A percentile compares a stretch with the other conserved stretches of the same genome.
phyloP scores from a whole-genome alignment of 2,329 filamentous ascomycete genomes.

The Tolypocladium amazonense region DNA sequence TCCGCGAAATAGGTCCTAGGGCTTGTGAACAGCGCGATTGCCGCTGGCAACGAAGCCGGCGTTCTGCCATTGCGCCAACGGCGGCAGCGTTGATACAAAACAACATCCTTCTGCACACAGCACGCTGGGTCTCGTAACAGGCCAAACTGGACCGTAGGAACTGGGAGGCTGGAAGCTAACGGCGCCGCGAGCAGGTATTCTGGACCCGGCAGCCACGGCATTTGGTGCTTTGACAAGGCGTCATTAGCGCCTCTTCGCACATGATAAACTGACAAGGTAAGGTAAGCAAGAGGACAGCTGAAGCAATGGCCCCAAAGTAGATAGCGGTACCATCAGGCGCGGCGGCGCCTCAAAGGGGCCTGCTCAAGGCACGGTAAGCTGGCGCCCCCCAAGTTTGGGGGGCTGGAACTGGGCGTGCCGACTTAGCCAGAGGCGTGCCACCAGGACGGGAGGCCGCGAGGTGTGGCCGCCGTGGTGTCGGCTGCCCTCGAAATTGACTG shows the following conservation, averaged over 20 bases:
- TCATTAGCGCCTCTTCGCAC: slow-evolving; percentile 2
- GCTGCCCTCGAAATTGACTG: not conserved
- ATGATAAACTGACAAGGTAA: not conserved
- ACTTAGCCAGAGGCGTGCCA: slow-evolving; percentile 9
- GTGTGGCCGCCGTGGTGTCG: not conserved
- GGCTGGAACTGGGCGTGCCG: slow-evolving; percentile 5
- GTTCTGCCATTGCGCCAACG: not conserved
- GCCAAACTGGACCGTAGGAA: too few relatives aligned
- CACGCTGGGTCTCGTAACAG: not conserved
- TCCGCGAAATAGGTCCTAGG: too few relatives aligned
- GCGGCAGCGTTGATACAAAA: not conserved
- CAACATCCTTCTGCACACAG: not conserved
- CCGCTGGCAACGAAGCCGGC: not conserved
- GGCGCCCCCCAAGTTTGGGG: not conserved
- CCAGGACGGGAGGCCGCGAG: not conserved
- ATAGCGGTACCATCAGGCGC: not conserved
- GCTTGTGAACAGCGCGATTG: not conserved
- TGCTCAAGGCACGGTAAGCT: not conserved
- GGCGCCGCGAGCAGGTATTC: not conserved
- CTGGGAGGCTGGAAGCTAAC: not conserved
- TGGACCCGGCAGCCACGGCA: slow-evolving; percentile 18
- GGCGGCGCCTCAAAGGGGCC: not conserved
- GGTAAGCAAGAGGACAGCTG: not conserved
- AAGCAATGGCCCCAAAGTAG: not conserved
- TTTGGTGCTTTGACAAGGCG: slow-evolving; percentile 11